phyloP scores from a whole-genome alignment of 1,284 basidiomycete species.

The Somion occarium region DNA sequence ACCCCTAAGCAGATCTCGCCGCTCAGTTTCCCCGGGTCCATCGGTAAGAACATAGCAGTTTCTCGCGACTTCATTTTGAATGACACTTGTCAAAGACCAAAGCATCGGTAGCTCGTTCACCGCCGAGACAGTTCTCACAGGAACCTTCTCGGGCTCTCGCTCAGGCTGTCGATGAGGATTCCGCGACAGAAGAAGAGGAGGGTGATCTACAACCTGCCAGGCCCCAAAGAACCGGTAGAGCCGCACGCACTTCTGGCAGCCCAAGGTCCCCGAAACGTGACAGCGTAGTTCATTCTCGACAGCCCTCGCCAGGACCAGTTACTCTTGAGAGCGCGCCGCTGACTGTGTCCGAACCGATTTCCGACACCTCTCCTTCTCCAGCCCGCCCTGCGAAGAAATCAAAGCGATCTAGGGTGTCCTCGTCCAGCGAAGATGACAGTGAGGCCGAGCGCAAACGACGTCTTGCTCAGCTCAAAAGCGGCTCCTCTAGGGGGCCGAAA shows the following conservation, averaged over 20 bases:
- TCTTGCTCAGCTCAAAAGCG: slow-evolving; percentile 32
- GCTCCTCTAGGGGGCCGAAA: slow-evolving; percentile 44
- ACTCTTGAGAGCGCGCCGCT: neutral
- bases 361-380: slow-evolving; percentile 31
- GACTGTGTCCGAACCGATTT: slow-evolving; percentile 2
- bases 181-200: slow-evolving; percentile 40
- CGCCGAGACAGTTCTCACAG: neutral
- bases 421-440: slow-evolving; percentile 46
- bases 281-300: slow-evolving; percentile 13
- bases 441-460: slow-evolving; percentile 43
- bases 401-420: slow-evolving; percentile 28
- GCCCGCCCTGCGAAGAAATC: slow-evolving; percentile 42
- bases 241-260: slow-evolving; percentile 8
- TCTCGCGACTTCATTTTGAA: neutral
- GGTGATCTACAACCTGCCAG: neutral
- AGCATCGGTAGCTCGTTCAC: neutral
- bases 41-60: neutral
- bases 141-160: too few relatives aligned
- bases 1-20: neutral
- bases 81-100: neutral
- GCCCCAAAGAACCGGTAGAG: slow-evolving; percentile 4
- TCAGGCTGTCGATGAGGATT: slow-evolving; percentile 36
- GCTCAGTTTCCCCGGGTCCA: neutral
- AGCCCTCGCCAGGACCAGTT: slow-evolving; percentile 3
- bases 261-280: slow-evolving; percentile 14